Percentiles rank a stretch among this genome's conserved stretches.
Evolutionary conservation across 148 eudicot species (phyloP).

Genomic region (Dianthus caryophyllus): DNA sequence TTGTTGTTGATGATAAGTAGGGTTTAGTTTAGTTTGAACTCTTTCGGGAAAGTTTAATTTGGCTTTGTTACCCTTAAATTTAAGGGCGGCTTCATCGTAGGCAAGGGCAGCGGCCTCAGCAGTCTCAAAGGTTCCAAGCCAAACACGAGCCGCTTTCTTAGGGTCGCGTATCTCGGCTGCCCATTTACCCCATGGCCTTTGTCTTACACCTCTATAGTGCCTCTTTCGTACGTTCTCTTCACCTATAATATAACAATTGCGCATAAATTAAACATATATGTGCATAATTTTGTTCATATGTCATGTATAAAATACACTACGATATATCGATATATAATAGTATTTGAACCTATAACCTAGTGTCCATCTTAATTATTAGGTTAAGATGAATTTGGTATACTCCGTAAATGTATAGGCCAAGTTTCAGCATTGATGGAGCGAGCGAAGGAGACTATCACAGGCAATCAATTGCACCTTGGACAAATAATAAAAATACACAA

Average conservation of each 20-base stretch:
- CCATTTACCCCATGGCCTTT: slow-evolving; percentile 49
- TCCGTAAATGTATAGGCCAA: too few relatives aligned
- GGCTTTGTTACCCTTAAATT: slow-evolving; percentile 42
- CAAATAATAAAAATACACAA: too few relatives aligned
- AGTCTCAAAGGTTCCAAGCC: slow-evolving; percentile 48
- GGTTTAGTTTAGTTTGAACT: not conserved
- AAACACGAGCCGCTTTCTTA: slow-evolving; percentile 36
- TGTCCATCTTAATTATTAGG: too few relatives aligned
- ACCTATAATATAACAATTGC: not conserved
- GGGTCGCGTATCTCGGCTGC: slow-evolving; percentile 65
- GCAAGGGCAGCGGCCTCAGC: slow-evolving; percentile 48
- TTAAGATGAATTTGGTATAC: too few relatives aligned
- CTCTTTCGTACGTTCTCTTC: slow-evolving; percentile 19
- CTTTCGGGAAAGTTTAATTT: slow-evolving; percentile 21
- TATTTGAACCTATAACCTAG: too few relatives aligned
- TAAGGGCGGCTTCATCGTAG: slow-evolving; percentile 43
- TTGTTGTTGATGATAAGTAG: not conserved
- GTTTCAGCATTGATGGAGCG: too few relatives aligned
- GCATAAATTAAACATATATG: not conserved
- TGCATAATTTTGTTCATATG: not conserved
- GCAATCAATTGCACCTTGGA: too few relatives aligned
- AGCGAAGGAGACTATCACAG: too few relatives aligned
- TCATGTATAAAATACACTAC: not conserved
- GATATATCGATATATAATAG: too few relatives aligned
- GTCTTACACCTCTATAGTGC: slow-evolving; percentile 27